Evolutionary conservation across 345 rosid genomes (phyloP), one percentile per base, ranked within the genome.

Genomic region (Eucalyptus erythrocorys): DNA sequence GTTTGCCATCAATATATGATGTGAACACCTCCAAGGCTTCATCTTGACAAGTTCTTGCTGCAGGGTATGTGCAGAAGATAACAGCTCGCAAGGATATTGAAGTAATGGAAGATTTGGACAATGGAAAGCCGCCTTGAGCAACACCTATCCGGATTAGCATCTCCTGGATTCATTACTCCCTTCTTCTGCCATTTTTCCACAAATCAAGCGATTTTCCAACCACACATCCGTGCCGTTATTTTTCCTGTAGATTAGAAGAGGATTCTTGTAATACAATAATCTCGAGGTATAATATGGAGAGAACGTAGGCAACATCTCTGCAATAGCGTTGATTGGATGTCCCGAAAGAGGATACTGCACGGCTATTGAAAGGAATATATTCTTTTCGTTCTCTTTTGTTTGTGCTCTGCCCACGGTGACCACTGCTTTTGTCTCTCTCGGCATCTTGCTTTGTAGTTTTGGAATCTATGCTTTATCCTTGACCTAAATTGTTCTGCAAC

Each of bases 1-100:
- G 24, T 76, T 76, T 21, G 26, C 45, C 82, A 76, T 76, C 24
- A 24, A 76, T 19, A 21, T 19, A 19, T 1, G 45, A 37, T 19
- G 14, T 37, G 47, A 40, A 22, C 82, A 37, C 47, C 47, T 76
- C 47, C 45, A 17, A 76, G 50, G 87, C 48, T 88, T 17, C 42
- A 15, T 32, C 47, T 17, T 19, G 37, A 48, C 47, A 48, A 71
- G 32, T 85, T 61, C 45, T 90, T 16, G 48, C 90, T 90, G 93
- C 96, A 97, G 99, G 99, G 88, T 98, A 96, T 85, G 98, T 97
- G 91, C 98, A 97, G 91, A 96, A 96, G 92, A 95, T 98, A 90
- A 98, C 99, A 90, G 94, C 97, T 87, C 95, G 99, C 82, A 94
- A 90, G 85, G 98, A 96, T 91, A 97, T 96, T 88, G 96, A 93